These are phyloP conservation scores for Lentinus tigrinus DNA, from an alignment of 768 basidiomycete genomes.

Conservation along the genomic window DNA sequence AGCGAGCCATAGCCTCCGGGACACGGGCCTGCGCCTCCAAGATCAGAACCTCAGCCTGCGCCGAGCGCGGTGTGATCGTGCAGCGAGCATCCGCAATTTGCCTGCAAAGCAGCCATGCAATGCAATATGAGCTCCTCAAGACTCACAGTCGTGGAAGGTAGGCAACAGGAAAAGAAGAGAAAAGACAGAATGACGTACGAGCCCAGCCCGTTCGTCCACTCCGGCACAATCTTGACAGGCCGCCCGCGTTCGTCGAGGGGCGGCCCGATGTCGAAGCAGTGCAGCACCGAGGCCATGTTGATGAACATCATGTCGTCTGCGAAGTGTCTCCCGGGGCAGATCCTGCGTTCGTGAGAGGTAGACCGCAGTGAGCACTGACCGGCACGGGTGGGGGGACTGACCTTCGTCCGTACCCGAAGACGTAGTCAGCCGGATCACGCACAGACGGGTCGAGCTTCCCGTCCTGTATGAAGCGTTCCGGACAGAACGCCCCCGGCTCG, in stretches of 20 bases:
- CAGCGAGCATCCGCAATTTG: not conserved
- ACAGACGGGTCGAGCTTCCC: not conserved
- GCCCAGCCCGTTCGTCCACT: not conserved
- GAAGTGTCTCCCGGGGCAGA: constrained; percentile 16
- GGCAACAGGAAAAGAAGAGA: not conserved
- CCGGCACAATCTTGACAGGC: not conserved
- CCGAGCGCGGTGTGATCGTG: not conserved
- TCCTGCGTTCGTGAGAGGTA: constrained; percentile 1
- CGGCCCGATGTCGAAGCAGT: constrained; percentile 3
- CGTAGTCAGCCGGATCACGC: not conserved
- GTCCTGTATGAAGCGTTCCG: constrained; percentile 6
- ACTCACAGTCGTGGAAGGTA: not conserved
- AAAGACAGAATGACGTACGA: not conserved
- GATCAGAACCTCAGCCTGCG: not conserved
- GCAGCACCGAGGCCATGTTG: constrained; percentile 9
- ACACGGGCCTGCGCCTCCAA: not conserved
- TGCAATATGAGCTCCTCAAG: no score
- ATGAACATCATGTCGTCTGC: constrained; percentile 6
- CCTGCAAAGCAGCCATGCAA: not conserved
- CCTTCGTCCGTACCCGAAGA: constrained; percentile 26
- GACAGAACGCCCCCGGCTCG: constrained; percentile 6
- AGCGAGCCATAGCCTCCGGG: no score
- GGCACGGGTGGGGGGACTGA: not conserved
- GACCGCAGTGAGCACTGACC: no score
- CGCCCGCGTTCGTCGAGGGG: constrained; percentile 6